phyloP scores from a whole-genome alignment of 768 basidiomycete species.

The Ephemerocybe angulata region DNA sequence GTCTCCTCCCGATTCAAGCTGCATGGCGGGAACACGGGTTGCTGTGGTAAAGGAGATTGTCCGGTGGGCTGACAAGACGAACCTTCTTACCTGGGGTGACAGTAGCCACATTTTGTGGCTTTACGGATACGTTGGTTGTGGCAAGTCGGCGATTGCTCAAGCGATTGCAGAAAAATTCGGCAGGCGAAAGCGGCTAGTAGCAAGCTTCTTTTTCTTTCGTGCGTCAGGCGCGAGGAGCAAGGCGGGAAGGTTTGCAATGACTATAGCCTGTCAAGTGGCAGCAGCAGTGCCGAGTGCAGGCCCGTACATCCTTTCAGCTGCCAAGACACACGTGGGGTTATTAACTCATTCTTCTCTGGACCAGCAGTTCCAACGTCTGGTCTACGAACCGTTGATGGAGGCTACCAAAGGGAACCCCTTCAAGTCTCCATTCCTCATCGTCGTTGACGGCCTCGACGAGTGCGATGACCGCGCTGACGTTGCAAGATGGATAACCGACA shows the following conservation, averaged over 20 bases:
- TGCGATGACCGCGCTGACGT: neutral
- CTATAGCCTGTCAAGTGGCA: neutral
- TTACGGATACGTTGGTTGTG: neutral
- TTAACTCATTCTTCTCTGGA: neutral
- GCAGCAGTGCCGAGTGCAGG: neutral
- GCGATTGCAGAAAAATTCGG: neutral
- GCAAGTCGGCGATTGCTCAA: conserved; percentile 5
- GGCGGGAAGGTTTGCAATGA: neutral
- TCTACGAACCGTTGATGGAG: neutral
- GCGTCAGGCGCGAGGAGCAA: neutral
- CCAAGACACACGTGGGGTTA: too few species aligned
- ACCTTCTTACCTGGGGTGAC: neutral
- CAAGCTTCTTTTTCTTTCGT: conserved; percentile 6
- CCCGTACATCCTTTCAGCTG: neutral
- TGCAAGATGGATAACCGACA: neutral
- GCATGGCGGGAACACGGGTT: neutral
- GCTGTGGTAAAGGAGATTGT: neutral
- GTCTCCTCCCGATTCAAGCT: neutral
- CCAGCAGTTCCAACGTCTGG: neutral
- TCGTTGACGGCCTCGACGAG: conserved; percentile 8
- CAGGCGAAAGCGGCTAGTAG: neutral
- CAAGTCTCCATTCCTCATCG: neutral
- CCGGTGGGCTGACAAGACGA: neutral
- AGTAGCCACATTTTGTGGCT: neutral
- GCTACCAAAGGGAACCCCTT: neutral